Evolutionary conservation across 2,329 filamentous ascomycete genomes (phyloP).

Genomic region (Talaromyces sp.): DNA sequence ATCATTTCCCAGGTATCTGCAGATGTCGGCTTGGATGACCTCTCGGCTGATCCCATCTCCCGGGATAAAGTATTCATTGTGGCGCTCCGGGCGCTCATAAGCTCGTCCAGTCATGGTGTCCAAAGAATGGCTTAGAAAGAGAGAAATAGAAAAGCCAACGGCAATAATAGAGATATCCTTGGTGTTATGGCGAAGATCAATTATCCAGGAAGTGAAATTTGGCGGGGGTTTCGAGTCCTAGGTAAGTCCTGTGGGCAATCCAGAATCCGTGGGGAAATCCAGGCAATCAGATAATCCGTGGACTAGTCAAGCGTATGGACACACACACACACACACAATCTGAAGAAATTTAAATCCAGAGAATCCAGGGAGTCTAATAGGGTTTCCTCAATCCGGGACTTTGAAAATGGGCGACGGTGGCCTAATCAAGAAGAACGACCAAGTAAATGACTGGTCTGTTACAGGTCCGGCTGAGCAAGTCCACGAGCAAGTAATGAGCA

Average conservation of each 20-base stretch:
- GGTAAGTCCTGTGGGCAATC: constrained; percentile 15
- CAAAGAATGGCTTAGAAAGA: constrained; percentile 26
- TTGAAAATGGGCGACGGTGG: constrained; percentile 1
- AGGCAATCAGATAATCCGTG: constrained; percentile 6
- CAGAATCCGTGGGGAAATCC: constrained; percentile 7
- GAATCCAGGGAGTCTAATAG: not conserved
- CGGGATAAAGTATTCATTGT: constrained; percentile 78
- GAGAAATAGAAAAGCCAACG: constrained; percentile 16
- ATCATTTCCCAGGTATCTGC: constrained; percentile 79
- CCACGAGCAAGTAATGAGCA: not conserved
- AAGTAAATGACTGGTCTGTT: not conserved
- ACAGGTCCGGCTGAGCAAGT: not conserved
- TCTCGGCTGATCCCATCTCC: constrained; percentile 78
- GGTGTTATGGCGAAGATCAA: not conserved
- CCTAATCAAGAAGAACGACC: not conserved
- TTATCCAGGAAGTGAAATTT: not conserved
- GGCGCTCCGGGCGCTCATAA: constrained; percentile 33
- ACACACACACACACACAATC: not conserved
- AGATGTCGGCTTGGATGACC: constrained; percentile 80
- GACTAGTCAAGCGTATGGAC: constrained; percentile 5
- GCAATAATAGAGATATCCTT: constrained; percentile 9
- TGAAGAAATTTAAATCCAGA: not conserved
- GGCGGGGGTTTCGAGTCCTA: not conserved
- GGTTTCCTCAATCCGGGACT: constrained; percentile 8
- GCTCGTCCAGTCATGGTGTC: constrained; percentile 41